These are phyloP conservation scores for Sporopachydermia quercuum DNA, from an alignment of 805 yeast species.

Conservation along the genomic window DNA sequence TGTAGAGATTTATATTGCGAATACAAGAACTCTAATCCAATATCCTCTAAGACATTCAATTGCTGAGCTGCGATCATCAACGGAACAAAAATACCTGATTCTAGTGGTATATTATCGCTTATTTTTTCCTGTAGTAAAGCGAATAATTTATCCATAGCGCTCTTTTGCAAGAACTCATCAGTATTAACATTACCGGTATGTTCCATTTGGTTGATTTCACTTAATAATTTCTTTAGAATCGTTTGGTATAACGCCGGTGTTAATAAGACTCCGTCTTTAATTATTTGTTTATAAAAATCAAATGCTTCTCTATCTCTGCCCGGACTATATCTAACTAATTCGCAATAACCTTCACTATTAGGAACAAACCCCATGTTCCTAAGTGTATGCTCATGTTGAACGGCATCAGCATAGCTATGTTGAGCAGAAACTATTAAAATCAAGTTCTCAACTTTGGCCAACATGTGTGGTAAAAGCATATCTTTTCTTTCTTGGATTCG, in stretches of 20 bases:
- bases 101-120: too few relatives aligned
- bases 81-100: too few relatives aligned
- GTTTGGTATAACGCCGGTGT: neutral
- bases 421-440: neutral
- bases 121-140: too few relatives aligned
- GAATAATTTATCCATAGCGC: too few relatives aligned
- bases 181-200: too few relatives aligned
- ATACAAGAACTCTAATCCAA: too few relatives aligned
- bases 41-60: too few relatives aligned
- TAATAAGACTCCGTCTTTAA: neutral
- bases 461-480: neutral
- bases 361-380: neutral
- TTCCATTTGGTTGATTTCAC: too few relatives aligned
- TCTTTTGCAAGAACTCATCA: too few relatives aligned
- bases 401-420: constrained; percentile 1
- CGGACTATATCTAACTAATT: neutral
- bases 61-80: too few relatives aligned
- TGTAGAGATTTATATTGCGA: too few relatives aligned
- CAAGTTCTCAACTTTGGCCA: neutral
- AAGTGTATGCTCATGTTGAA: neutral
- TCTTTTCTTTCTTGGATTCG: neutral
- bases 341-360: neutral
- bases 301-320: neutral
- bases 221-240: neutral
- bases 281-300: neutral